phyloP scores from a whole-genome alignment of 2,329 filamentous ascomycete genomes.

The Aspergillus melleus region DNA sequence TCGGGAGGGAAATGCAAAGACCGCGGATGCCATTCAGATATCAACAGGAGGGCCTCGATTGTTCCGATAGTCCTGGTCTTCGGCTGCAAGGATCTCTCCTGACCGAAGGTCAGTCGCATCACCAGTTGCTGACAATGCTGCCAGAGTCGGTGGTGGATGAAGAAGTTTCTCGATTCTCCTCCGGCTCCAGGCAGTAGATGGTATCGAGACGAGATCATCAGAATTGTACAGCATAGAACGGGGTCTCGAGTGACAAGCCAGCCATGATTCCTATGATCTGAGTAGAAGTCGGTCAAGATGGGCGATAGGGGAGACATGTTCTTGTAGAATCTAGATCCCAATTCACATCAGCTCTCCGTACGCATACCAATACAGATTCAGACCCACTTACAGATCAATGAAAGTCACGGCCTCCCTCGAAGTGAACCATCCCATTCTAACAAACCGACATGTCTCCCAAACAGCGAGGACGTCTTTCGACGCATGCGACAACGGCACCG shows the following conservation, averaged over 20 bases:
- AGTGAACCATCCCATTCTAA: slow-evolving; percentile 58
- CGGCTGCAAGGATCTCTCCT: slow-evolving; percentile 53
- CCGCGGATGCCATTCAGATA: slow-evolving; percentile 60
- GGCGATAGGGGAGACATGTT: slow-evolving; percentile 54
- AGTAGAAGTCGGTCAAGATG: slow-evolving; percentile 52
- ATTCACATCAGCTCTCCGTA: neutral
- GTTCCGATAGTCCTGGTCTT: slow-evolving; percentile 53
- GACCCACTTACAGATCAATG: slow-evolving; percentile 46
- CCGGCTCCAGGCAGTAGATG: slow-evolving; percentile 45
- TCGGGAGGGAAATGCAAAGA: slow-evolving; percentile 56
- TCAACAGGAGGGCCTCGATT: slow-evolving; percentile 54
- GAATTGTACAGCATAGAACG: slow-evolving; percentile 54
- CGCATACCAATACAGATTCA: too few species aligned
- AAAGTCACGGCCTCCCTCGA: slow-evolving; percentile 56
- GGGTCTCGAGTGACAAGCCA: slow-evolving; percentile 53
- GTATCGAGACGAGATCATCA: slow-evolving; percentile 58
- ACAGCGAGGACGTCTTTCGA: slow-evolving; percentile 41
- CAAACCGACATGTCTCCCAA: slow-evolving; percentile 54
- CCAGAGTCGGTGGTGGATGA: slow-evolving; percentile 57
- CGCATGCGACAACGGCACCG: slow-evolving; percentile 30
- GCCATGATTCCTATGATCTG: slow-evolving; percentile 50
- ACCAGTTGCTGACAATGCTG: slow-evolving; percentile 56
- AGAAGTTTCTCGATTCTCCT: slow-evolving; percentile 51
- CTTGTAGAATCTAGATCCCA: slow-evolving; percentile 44
- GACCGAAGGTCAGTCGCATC: slow-evolving; percentile 55